Conservation (phyloP, 306 rosid genomes). For the Ormosia semicastrata region DNA sequence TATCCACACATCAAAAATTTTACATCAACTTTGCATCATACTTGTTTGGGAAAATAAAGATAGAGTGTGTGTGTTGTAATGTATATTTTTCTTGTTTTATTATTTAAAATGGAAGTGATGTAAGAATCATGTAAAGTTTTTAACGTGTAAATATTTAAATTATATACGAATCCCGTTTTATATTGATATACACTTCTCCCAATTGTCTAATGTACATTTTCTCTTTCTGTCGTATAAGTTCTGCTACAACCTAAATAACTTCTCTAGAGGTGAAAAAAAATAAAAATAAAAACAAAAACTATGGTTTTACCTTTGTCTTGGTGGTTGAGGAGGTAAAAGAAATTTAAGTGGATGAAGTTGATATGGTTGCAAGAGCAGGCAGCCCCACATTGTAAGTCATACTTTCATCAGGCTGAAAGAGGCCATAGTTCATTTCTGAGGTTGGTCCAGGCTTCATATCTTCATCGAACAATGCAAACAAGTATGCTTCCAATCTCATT, state of each 20-base stretch:
- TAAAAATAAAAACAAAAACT: not conserved
- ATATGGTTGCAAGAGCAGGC: constrained; percentile 42
- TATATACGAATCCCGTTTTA: too few species aligned
- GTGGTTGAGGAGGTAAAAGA: constrained; percentile 70
- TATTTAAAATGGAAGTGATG: too few species aligned
- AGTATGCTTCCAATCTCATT: constrained; percentile 70
- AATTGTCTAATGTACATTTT: not conserved
- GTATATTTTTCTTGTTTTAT: too few species aligned
- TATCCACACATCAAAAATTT: too few species aligned
- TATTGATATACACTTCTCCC: not conserved
- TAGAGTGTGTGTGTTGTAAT: too few species aligned
- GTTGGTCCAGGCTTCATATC: constrained; percentile 81
- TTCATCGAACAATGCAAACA: constrained; percentile 90
- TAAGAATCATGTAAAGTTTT: too few species aligned
- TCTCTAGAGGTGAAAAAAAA: not conserved
- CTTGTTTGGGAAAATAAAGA: too few species aligned
- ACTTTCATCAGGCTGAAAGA: constrained; percentile 72
- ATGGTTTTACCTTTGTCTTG: constrained; percentile 60
- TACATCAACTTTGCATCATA: too few species aligned
- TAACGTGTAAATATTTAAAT: too few species aligned
- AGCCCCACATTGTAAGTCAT: constrained; percentile 79
- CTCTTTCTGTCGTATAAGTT: not conserved
- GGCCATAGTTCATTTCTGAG: constrained; percentile 86
- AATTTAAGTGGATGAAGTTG: constrained; percentile 62
- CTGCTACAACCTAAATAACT: not conserved